Evolutionary conservation across 2,329 filamentous ascomycete genomes (phyloP).

Genomic region (Mollisia scopiformis): DNA sequence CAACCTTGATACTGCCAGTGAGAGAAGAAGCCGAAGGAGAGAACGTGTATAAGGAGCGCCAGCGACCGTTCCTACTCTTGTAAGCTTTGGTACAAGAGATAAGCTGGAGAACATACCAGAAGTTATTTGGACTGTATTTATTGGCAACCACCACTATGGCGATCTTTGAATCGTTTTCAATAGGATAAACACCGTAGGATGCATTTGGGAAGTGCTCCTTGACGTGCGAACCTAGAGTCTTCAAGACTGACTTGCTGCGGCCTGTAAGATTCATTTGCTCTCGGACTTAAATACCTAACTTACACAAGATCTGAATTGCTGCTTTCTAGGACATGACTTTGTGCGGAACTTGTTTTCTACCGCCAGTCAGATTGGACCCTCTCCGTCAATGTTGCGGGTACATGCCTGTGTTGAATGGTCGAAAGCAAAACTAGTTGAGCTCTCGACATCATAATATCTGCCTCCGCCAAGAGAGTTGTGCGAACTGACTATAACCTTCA

Average conservation of each 20-base stretch:
- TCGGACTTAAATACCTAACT: slow-evolving; percentile 33
- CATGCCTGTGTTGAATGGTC: slow-evolving; percentile 79
- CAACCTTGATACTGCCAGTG: slow-evolving; percentile 83
- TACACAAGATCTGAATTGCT: slow-evolving; percentile 80
- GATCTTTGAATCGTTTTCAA: slow-evolving; percentile 73
- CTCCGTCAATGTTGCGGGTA: background rate
- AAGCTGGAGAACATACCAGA: slow-evolving; percentile 64
- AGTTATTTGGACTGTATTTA: slow-evolving; percentile 98
- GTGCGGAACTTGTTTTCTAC: slow-evolving; percentile 79
- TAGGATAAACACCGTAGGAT: slow-evolving; percentile 81
- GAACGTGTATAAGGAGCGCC: slow-evolving; percentile 86
- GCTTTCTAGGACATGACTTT: slow-evolving; percentile 80
- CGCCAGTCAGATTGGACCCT: slow-evolving; percentile 17
- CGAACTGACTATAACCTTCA: slow-evolving; percentile 75
- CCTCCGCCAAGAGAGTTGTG: slow-evolving; percentile 82
- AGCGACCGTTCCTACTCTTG: slow-evolving; percentile 81
- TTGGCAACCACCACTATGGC: slow-evolving; percentile 88
- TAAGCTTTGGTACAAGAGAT: slow-evolving; percentile 7
- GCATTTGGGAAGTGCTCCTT: slow-evolving; percentile 87
- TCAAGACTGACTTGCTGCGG: slow-evolving; percentile 78
- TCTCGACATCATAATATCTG: slow-evolving; percentile 89
- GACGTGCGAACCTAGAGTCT: slow-evolving; percentile 75
- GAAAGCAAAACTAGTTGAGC: slow-evolving; percentile 84
- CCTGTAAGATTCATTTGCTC: background rate
- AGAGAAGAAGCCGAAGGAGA: slow-evolving; percentile 70